Evolutionary conservation across 345 rosid species (phyloP), one percentile per base, ranked within the genome.

Genomic region (Isatis tinctoria): DNA sequence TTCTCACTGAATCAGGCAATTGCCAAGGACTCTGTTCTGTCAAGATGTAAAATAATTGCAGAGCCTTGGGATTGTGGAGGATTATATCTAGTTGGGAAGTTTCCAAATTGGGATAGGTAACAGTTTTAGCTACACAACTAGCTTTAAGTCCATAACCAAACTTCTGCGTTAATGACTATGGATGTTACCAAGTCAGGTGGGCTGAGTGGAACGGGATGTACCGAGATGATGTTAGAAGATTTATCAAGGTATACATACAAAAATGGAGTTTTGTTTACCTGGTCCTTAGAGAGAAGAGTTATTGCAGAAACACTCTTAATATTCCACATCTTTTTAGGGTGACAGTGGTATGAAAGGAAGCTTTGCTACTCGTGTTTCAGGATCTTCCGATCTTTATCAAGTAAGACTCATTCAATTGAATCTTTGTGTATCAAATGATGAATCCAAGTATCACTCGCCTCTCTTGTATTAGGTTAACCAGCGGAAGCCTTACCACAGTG

Each of bases 11-110:
- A 56, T 68, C 85, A 94, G 97, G 98, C 87, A 30, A 94, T 91
- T 77, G 90, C 96, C 63, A 90, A 90, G 84, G 98, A 90, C 80
- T 82, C 85, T 30, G 69, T 74, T 56, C 80, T 94, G 65, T 88
- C 98, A 59, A 83, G 92, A 83, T 91, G 96, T 82, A 94, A 91
- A 82, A 82, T 94, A 56, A 91, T 91, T 80, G 83, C 97, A 24
- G 97, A 94, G 83, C 98, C 98, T 76, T 94, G 97, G 97, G 96
- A 94, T 76, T 94, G 98, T 84, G 92, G 93, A 58, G 97, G 96
- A 56, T 89, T 94, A 72, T 94, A 91, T 83, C 95, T 91, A 73
- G 97, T 94, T 8, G 98, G 98, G 49, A 76, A 82, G 70, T 91
- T 94, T 82, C 97, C 98, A 56, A 94, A 91, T 66, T 94, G 98